Base-by-base conservation (phyloP, 441 rosid species). In the California macrophylla region DNA sequence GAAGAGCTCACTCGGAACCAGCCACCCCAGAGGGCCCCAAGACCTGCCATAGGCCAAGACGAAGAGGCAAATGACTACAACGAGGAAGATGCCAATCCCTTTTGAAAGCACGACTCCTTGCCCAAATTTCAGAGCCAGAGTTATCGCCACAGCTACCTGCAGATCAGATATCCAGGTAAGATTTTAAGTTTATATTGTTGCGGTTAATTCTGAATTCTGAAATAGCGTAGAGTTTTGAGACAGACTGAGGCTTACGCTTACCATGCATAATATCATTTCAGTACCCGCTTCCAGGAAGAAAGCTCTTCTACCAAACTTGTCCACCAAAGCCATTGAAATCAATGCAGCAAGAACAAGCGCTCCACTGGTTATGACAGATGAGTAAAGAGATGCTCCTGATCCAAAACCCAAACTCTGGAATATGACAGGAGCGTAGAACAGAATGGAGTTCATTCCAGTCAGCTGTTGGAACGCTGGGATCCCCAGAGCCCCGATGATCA, bases 11-110 rank as follows among this genome's bases (percentile, higher is more conserved):
- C 98, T 88, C 9, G 96, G 96, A 45, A 90, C 92, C 40, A 93
- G 82, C 98, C 98, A 90, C 9, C 94, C 98, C 10, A 93, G 84
- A 29, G 96, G 97, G 8, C 98, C 98, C 98, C 98, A 93, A 0
- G 97, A 93, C 69, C 98, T 82, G 3, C 98, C 98, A 5, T 87
- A 93, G 1, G 96, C 96, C 66, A 87, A 65, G 18, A 89, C 93
- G 67, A 92, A 92, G 20, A 90, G 70, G 77, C 86, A 89, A 64
- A 92, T 84, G 64, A 86, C 68, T 3, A 86, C 18, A 76, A 92
- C 96, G 1, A 92, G 92, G 77, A 89, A 78, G 21, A 70, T 0
- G 6, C 90, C 91, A 0, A 84, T 63, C 6, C 81, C 82, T 74
- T 80, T 74, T 0, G 91, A 67, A 10, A 92, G 83, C 23, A 61